Evolutionary conservation across 805 yeast species (phyloP), one percentile per base, ranked within the genome.

Genomic region (Peterozyma xylosa): DNA sequence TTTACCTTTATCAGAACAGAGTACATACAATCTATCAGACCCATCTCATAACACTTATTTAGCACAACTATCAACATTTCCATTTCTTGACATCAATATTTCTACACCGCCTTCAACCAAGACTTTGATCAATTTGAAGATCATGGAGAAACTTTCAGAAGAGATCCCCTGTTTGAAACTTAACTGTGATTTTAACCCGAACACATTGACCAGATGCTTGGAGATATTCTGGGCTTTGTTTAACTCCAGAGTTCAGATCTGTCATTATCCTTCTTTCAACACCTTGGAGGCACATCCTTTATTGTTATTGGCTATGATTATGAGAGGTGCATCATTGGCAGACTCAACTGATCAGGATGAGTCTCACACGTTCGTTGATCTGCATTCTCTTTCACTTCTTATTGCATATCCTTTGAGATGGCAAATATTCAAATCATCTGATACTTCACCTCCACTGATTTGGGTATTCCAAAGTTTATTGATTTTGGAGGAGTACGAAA

Each of bases 231-330:
- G 87, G 87, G 60, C 62, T 33, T 66, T 70, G 11, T 79, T 77
- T 52, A 82, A 80, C 53, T 76, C 79, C 0, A 75, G 79, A 50
- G 76, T 74, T 47, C 73, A 84, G 2, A 65, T 80, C 34, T 58
- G 81, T 21, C 87, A 80, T 54, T 65, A 66, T 41, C 80, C 83
- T 3, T 71, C 85, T 5, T 82, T 81, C 48, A 65, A 63, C 35
- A 73, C 83, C 1, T 56, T 60, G 15, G 53, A 55, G 1, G 63
- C 76, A 0, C 76, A 77, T 5, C 71, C 77, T 0, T 60, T 80
- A 10, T 59, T 82, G 27, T 54, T 81, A 27, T 58, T 77, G 41
- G 56, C 80, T 5, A 80, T 81, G 78, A 62, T 78, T 11, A 51
- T 77, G 35, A 56, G 80, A 30, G 88, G 88, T 0, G 73, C 82